A percentile compares a stretch with the other conserved stretches of the same genome.
Evolutionary conservation across 257 asterid genomes (phyloP).

Genomic region (Solanum virginianum): DNA sequence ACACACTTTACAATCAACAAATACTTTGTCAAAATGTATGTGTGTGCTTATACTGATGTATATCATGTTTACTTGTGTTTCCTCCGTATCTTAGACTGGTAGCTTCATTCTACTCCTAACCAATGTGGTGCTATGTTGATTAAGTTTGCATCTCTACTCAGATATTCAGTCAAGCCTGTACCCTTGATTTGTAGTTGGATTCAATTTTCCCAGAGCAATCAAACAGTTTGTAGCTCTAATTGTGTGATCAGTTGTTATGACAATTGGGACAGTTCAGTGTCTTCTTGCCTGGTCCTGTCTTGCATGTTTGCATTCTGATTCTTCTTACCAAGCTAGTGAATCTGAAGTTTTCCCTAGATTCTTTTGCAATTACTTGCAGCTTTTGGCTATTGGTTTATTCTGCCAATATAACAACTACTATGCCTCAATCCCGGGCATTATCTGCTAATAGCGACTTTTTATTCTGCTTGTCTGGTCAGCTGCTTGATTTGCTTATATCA

Average conservation of each 20-base stretch:
- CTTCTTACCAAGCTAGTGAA: not conserved
- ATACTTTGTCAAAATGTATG: not conserved
- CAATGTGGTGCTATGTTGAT: not conserved
- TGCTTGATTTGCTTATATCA: not conserved
- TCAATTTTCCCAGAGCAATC: not conserved
- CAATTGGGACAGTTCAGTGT: not conserved
- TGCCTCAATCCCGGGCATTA: not conserved
- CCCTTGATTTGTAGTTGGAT: not conserved
- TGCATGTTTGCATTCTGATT: not conserved
- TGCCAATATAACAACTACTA: not conserved
- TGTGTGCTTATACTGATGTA: not conserved
- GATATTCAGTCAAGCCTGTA: not conserved
- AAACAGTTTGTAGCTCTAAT: not conserved
- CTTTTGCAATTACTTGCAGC: not conserved
- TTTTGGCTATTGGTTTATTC: not conserved
- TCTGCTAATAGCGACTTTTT: not conserved
- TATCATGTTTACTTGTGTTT: not conserved
- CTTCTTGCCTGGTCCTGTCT: not conserved
- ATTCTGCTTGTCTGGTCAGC: not conserved
- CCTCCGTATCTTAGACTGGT: not conserved
- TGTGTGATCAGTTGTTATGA: not conserved
- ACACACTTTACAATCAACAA: not conserved
- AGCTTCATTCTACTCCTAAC: not conserved
- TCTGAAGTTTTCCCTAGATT: not conserved
- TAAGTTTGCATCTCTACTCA: not conserved